These are phyloP conservation scores for Sclerotinia subarctica DNA, from an alignment of 2,329 filamentous ascomycete species.

Conservation along the genomic window DNA sequence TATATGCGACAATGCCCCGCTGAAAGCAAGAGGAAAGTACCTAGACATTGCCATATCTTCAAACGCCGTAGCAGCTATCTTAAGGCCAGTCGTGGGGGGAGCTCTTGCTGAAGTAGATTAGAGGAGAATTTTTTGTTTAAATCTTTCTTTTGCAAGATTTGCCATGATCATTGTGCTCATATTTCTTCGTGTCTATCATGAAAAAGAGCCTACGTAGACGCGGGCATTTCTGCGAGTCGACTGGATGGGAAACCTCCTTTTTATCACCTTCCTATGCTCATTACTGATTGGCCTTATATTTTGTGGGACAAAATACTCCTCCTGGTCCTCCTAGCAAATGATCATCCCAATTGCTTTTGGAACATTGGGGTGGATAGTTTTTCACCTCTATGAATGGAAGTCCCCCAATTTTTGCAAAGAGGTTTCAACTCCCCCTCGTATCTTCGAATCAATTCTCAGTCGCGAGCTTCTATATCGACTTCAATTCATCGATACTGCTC, in stretches of 20 bases:
- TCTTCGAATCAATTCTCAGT: not conserved
- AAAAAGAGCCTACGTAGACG: slow-evolving; percentile 33
- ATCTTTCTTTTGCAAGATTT: slow-evolving; percentile 8
- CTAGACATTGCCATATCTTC: not conserved
- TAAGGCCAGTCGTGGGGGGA: not conserved
- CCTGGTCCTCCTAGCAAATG: not conserved
- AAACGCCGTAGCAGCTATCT: not conserved
- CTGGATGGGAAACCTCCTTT: slow-evolving; percentile 43
- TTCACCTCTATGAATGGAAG: not conserved
- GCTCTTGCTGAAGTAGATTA: not conserved
- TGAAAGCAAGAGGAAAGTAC: not conserved
- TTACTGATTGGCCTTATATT: slow-evolving; percentile 41
- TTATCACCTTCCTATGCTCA: slow-evolving; percentile 42
- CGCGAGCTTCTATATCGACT: not conserved
- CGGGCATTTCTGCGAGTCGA: slow-evolving; percentile 45
- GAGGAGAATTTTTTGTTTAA: slow-evolving; percentile 12
- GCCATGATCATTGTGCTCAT: slow-evolving; percentile 13
- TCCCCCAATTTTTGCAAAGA: not conserved
- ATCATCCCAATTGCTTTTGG: not conserved
- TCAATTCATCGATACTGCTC: not conserved
- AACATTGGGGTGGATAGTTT: not conserved
- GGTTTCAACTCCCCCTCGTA: not conserved
- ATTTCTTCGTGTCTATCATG: slow-evolving; percentile 23
- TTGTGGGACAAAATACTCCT: not conserved
- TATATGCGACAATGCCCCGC: slow-evolving; percentile 1